A percentile compares a stretch with the other conserved stretches of the same genome.
These are phyloP conservation scores for Colletotrichum tropicale DNA, from an alignment of 2,329 filamentous ascomycete species.

Conservation along the genomic window DNA sequence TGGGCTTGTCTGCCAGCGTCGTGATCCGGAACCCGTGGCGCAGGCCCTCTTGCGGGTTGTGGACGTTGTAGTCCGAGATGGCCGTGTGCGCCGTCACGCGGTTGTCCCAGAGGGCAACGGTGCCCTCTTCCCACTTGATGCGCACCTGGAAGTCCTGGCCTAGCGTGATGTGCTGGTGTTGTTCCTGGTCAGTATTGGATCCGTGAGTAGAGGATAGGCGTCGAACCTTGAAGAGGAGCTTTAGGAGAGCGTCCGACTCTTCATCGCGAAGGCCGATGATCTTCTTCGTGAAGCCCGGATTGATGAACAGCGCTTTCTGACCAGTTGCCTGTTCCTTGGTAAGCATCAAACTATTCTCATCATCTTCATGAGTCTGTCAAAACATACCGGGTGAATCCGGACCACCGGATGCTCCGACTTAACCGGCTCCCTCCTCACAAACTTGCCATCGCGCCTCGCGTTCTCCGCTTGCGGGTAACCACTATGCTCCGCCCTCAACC, in stretches of 20 bases:
- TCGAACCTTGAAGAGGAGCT: constrained; percentile 65
- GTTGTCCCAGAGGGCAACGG: constrained; percentile 74
- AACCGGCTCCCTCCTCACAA: constrained; percentile 66
- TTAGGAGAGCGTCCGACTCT: constrained; percentile 77
- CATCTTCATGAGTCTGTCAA: neutral
- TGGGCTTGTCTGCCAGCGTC: constrained; percentile 40
- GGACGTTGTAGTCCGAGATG: constrained; percentile 47
- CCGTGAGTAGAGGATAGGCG: neutral
- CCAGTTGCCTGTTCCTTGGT: constrained; percentile 22
- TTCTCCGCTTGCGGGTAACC: constrained; percentile 41
- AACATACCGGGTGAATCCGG: constrained; percentile 67
- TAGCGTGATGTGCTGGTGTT: constrained; percentile 45
- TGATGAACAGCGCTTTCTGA: constrained; percentile 33
- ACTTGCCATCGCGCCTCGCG: constrained; percentile 34
- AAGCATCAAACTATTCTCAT: neutral
- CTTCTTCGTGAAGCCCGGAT: constrained; percentile 64
- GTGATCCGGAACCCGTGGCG: constrained; percentile 46
- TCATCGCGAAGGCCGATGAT: constrained; percentile 88
- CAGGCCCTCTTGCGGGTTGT: constrained; percentile 41
- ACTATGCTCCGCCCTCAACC: constrained; percentile 41
- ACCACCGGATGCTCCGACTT: constrained; percentile 70
- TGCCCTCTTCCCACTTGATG: constrained; percentile 67
- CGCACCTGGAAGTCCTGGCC: constrained; percentile 72
- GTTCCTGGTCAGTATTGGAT: neutral
- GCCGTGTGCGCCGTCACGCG: constrained; percentile 53